phyloP scores from a whole-genome alignment of 441 rosid species.

The Adansonia grandidieri region DNA sequence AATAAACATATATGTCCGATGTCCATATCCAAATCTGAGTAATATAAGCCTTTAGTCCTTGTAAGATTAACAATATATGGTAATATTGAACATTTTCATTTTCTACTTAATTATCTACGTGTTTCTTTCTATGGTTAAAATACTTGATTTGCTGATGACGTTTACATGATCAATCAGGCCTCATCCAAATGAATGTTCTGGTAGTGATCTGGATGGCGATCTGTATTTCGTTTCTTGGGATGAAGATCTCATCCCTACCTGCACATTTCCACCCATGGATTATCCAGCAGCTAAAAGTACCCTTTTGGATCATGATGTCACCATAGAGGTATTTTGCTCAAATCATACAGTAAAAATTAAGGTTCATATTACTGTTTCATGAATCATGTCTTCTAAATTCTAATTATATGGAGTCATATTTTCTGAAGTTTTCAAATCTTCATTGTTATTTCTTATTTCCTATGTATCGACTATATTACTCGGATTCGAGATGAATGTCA shows the following conservation, averaged over 20 bases:
- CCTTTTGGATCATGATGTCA: conserved; percentile 51
- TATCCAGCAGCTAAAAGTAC: conserved; percentile 37
- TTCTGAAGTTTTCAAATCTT: background rate
- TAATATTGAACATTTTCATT: background rate
- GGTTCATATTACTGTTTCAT: background rate
- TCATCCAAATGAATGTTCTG: conserved; percentile 71
- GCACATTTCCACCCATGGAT: conserved; percentile 48
- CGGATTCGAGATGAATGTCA: no score
- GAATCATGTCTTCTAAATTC: background rate
- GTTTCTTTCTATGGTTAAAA: background rate
- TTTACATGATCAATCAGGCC: conserved; percentile 43
- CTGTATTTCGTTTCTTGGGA: conserved; percentile 68
- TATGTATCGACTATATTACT: no score
- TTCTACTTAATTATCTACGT: background rate
- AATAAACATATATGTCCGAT: no score
- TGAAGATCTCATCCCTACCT: conserved; percentile 46
- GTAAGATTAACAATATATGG: background rate
- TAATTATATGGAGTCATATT: background rate
- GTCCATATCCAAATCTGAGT: no score
- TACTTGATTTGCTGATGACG: background rate
- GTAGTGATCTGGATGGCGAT: conserved; percentile 76
- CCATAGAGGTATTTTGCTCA: conserved; percentile 50
- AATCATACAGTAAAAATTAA: background rate
- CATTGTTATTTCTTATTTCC: no score
- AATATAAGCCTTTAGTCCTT: background rate